These are phyloP conservation scores for Amanita subjunquillea DNA, from an alignment of 768 basidiomycete genomes.

Conservation along the genomic window DNA sequence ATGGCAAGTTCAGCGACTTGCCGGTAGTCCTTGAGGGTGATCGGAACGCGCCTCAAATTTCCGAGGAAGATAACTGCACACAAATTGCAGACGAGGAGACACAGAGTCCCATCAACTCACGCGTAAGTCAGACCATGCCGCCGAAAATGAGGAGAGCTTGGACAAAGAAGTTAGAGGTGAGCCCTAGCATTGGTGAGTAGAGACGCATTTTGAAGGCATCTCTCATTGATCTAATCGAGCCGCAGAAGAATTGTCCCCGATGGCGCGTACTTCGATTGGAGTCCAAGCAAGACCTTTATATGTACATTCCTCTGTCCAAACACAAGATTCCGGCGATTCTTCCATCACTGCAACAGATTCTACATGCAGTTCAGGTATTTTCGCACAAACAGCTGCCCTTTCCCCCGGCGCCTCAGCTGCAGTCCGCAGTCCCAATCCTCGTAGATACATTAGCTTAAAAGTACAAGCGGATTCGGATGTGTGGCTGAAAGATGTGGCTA, in stretches of 20 bases:
- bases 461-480: constrained; percentile 13
- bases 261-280: constrained; percentile 28
- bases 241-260: background rate
- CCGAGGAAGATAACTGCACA: constrained; percentile 30
- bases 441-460: constrained; percentile 10
- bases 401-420: constrained; percentile 6
- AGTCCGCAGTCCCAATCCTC: constrained; percentile 11
- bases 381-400: background rate
- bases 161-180: constrained; percentile 37
- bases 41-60: constrained; percentile 23
- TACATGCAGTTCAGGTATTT: constrained; percentile 1
- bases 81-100: constrained; percentile 31
- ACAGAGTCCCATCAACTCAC: constrained; percentile 16
- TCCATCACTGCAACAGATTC: constrained; percentile 14
- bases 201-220: background rate
- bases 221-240: background rate
- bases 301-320: constrained; percentile 29
- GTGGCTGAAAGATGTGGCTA: background rate
- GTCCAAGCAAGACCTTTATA: constrained; percentile 30
- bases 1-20: constrained; percentile 44
- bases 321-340: constrained; percentile 9
- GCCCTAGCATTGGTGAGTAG: constrained; percentile 27
- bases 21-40: constrained; percentile 52
- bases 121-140: constrained; percentile 31
- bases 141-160: constrained; percentile 60